Evolutionary conservation across 2,329 filamentous ascomycete species (phyloP), one percentile per base, ranked within the genome.

Genomic region (Penicillium fuscoglaucum): DNA sequence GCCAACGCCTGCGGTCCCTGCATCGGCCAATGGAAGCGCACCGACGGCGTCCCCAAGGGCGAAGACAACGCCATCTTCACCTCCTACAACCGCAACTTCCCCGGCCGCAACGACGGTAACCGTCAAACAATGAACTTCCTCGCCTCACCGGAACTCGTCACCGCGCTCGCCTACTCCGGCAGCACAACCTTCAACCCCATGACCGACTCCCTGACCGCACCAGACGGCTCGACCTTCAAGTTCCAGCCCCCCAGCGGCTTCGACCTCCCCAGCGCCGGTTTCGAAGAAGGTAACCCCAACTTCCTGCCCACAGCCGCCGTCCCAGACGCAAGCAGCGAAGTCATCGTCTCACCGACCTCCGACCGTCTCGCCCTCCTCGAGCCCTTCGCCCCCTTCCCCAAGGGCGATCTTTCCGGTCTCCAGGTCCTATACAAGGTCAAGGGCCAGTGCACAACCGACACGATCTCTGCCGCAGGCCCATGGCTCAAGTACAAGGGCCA

Each of bases 401-500:
- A 80, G 45, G 78, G 81, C 2, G 93, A 99, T 54, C 84, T 98
- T 31, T 80, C 83, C 43, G 87, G 85, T 29, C 85, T 99, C 48
- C 87, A 87, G 52, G 92, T 99, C 19, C 88, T 99, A 17, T 93
- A 96, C 82, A 98, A 98, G 80, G 90, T 98, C 64, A 90, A 93
- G 63, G 95, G 95, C 64, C 96, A 99, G 80, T 99, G 95, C 83
- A 99, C 95, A 57, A 99, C 95, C 44, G 95, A 99, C 78, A 98
- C 95, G 68, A 99, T 99, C 78, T 98, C 93, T 39, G 93, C 93
- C 35, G 93, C 93, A 1, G 93, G 93, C 6, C 93, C 93, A 17
- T 98, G 93, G 93, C 86, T 99, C 67, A 98, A 98, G 79, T 99
- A 98, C 86, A 98, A 98, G 83, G 95, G 95, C 62, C 95, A 99